Percentiles rank a stretch among this genome's conserved stretches.
Evolutionary conservation across 257 asterid genomes (phyloP).

Genomic region (Jasminum sambac): DNA sequence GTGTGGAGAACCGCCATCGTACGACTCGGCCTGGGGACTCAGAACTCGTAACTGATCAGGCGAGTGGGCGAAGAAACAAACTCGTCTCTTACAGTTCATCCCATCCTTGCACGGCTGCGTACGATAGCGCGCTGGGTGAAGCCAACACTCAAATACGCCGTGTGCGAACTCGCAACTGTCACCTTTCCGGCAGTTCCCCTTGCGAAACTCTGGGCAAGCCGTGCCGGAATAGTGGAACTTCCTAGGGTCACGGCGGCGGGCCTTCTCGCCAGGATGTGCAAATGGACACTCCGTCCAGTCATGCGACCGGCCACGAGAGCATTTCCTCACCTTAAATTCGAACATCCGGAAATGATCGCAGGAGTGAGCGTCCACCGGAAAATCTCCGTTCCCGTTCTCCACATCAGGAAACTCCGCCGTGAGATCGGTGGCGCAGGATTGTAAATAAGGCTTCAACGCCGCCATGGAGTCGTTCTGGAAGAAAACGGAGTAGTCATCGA

Average conservation of each 20-base stretch:
- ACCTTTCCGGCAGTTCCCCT: constrained; percentile 60
- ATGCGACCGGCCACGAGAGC: constrained; percentile 73
- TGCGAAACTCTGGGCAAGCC: constrained; percentile 77
- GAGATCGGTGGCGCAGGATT: constrained; percentile 46
- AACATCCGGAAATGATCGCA: constrained; percentile 87
- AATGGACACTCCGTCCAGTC: constrained; percentile 96
- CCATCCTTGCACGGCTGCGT: constrained; percentile 93
- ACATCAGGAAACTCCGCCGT: constrained; percentile 31
- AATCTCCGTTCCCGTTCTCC: constrained; percentile 34
- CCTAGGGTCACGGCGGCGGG: constrained; percentile 88
- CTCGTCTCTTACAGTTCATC: constrained; percentile 54
- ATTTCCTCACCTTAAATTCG: constrained; percentile 74
- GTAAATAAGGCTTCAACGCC: constrained; percentile 55
- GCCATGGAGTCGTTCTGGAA: constrained; percentile 37
- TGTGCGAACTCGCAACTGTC: constrained; percentile 79
- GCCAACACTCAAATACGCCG: constrained; percentile 91
- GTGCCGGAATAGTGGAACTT: constrained; percentile 71
- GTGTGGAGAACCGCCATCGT: constrained; percentile 39
- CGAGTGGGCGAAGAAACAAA: constrained; percentile 92
- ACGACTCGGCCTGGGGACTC: constrained; percentile 56
- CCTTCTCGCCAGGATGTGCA: constrained; percentile 89
- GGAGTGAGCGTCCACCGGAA: constrained; percentile 68
- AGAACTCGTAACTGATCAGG: constrained; percentile 66
- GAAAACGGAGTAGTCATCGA: constrained; percentile 44
- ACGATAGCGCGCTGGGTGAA: constrained; percentile 84